Conservation (phyloP, 2,329 filamentous ascomycete species). For the Biscogniauxia marginata region DNA sequence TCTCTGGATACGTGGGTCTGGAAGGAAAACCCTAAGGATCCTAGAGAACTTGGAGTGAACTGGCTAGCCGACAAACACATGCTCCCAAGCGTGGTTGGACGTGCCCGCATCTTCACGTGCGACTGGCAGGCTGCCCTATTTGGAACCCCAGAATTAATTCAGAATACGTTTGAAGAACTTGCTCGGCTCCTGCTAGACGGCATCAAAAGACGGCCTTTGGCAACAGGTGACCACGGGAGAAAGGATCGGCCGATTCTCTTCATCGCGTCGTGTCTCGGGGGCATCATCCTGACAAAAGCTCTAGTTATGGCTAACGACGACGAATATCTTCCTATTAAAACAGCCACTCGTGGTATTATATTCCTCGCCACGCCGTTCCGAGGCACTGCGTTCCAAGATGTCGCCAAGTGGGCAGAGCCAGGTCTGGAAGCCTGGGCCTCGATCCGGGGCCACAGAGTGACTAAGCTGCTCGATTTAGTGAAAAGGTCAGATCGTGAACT, state of each 20-base stretch:
- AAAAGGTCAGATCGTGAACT: no score
- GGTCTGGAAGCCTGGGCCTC: neutral
- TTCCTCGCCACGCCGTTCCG: slow-evolving; percentile 4
- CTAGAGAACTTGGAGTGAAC: neutral
- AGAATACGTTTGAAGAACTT: neutral
- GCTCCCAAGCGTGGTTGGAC: no score
- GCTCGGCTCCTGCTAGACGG: no score
- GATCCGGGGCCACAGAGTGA: no score
- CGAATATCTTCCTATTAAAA: neutral
- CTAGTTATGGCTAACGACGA: neutral
- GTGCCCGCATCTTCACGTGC: neutral
- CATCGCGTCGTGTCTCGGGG: slow-evolving; percentile 36
- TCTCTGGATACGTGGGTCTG: slow-evolving; percentile 8
- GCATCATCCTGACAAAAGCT: slow-evolving; percentile 31
- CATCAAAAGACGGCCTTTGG: no score
- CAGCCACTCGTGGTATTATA: slow-evolving; percentile 13
- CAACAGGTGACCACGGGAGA: neutral
- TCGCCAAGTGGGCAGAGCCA: slow-evolving; percentile 1
- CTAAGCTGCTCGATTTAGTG: no score
- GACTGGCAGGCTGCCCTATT: neutral
- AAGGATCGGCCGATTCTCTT: slow-evolving; percentile 28
- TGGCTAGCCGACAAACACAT: neutral
- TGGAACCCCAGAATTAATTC: neutral
- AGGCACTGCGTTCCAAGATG: neutral
- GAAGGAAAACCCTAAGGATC: neutral